phyloP scores from a whole-genome alignment of 2,329 filamentous ascomycete species.

The Beauveria australis region DNA sequence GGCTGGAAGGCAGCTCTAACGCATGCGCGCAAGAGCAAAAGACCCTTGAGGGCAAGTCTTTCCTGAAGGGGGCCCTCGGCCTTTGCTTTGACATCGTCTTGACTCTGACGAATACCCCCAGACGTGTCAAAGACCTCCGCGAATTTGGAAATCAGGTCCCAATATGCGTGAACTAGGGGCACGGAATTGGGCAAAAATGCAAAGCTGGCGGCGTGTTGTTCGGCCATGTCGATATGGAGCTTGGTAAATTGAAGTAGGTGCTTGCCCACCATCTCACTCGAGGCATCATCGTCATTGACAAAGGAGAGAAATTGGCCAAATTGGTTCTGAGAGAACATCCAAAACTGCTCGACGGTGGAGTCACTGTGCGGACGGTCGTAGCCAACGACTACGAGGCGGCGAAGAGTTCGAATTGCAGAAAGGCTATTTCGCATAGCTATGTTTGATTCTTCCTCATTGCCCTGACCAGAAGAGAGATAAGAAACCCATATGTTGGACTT shows the following conservation, averaged over 20 bases:
- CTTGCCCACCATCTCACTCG: slow-evolving; percentile 64
- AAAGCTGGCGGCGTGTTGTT: slow-evolving; percentile 73
- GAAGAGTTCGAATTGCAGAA: slow-evolving; percentile 67
- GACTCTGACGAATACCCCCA: slow-evolving; percentile 40
- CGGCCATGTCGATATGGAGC: slow-evolving; percentile 80
- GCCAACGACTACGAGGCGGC: slow-evolving; percentile 69
- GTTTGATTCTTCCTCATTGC: slow-evolving; percentile 50
- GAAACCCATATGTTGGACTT: slow-evolving; percentile 63
- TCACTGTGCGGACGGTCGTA: slow-evolving; percentile 81
- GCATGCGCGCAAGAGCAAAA: slow-evolving; percentile 75
- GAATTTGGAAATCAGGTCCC: slow-evolving; percentile 70
- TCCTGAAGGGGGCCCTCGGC: slow-evolving; percentile 61
- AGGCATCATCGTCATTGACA: slow-evolving; percentile 46
- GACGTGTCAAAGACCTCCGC: slow-evolving; percentile 64
- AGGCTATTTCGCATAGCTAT: slow-evolving; percentile 69
- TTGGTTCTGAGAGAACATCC: slow-evolving; percentile 68
- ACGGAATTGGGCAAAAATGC: slow-evolving; percentile 72
- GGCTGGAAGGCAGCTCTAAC: slow-evolving; percentile 79
- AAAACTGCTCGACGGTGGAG: slow-evolving; percentile 67
- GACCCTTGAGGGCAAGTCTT: slow-evolving; percentile 71
- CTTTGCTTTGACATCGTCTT: slow-evolving; percentile 37
- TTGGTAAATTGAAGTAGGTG: slow-evolving; percentile 88
- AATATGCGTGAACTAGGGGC: slow-evolving; percentile 72
- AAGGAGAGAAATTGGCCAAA: slow-evolving; percentile 68
- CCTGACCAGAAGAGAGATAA: slow-evolving; percentile 48